These are phyloP conservation scores for Gonapodya prolifera DNA, from an alignment of 192 early-diverging fungal genomes.

Conservation along the genomic window DNA sequence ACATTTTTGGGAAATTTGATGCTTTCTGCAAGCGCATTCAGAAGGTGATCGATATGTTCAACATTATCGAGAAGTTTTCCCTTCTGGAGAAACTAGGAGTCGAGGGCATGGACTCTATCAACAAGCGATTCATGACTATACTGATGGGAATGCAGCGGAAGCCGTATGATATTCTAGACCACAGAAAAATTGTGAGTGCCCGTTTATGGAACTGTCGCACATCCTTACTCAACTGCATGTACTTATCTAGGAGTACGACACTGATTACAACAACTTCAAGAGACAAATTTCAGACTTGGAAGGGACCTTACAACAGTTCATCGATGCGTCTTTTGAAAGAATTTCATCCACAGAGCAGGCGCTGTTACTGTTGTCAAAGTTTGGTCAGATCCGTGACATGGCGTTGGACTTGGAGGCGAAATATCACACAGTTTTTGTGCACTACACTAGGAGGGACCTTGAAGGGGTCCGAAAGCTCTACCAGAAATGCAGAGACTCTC, in stretches of 20 bases:
- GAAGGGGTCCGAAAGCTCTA: slow-evolving; percentile 53
- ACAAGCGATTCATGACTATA: slow-evolving; percentile 47
- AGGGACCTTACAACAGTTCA: slow-evolving; percentile 45
- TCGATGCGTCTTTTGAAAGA: slow-evolving; percentile 47
- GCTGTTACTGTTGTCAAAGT: slow-evolving; percentile 36
- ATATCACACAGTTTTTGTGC: slow-evolving; percentile 47
- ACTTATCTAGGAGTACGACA: slow-evolving; percentile 41
- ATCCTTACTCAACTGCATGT: not conserved
- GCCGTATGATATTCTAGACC: slow-evolving; percentile 55
- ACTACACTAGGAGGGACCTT: slow-evolving; percentile 43
- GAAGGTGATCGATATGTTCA: slow-evolving; percentile 57
- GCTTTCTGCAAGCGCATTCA: slow-evolving; percentile 58
- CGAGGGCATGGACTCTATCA: slow-evolving; percentile 48
- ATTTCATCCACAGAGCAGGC: slow-evolving; percentile 50
- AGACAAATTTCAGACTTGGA: slow-evolving; percentile 51
- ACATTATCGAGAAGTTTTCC: slow-evolving; percentile 50
- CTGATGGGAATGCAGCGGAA: slow-evolving; percentile 48
- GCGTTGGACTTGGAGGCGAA: slow-evolving; percentile 52
- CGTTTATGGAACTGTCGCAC: not conserved
- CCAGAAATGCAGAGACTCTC: slow-evolving; percentile 42
- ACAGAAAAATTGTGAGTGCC: slow-evolving; percentile 40
- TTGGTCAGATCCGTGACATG: slow-evolving; percentile 51
- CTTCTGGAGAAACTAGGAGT: slow-evolving; percentile 39
- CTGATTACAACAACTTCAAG: slow-evolving; percentile 49
- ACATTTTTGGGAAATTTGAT: slow-evolving; percentile 58